Base-by-base conservation (phyloP, 495 filamentous ascomycete species). In the Sordaria brevicollis region DNA sequence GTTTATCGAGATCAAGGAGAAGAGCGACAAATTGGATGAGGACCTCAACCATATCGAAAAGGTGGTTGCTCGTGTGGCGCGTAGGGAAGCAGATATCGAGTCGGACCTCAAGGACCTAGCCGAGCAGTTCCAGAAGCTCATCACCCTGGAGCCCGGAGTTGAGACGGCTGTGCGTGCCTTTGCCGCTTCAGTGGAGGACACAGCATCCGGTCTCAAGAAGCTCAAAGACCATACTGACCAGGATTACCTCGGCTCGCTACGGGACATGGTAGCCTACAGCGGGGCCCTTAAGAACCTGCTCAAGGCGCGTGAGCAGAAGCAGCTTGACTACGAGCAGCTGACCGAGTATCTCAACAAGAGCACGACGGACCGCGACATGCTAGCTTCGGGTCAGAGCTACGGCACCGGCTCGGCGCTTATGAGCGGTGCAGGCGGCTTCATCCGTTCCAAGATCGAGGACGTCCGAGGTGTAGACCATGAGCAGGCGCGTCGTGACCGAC, bases 391-490 rank as follows among this genome's bases (percentile, higher is more conserved):
- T 3, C 84, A 86, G 74, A 79, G 82, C 33, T 86, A 88, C 65
- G 83, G 87, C 34, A 88, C 86, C 11, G 86, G 86, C 7, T 65
- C 41, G 3, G 75, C 77, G 8, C 81, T 84, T 7, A 75, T 89
- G 6, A 87, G 87, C 54, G 86, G 85, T 35, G 90, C 94, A 0
- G 90, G 92, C 19, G 92, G 91, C n/a, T 98, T 97, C 83, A 88
- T 99, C 71, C 91, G 94, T 37, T 89, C 88, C 70, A 99, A 98
- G 80, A 91, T 99, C 80, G 95, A 99, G 77, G 95, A 99, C 77
- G 93, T 97, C 76, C 89, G 95, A 15, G 96, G 95, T 13, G 94
- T 99, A 5, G 95, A 99, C 78, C 95, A 99, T 77, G 95, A 98
- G 79, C 92, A 94, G 76, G 88, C 89, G 15, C 90, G 93, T 1